Evolutionary conservation across 768 basidiomycete species (phyloP).

Genomic region (Cystobasidium tubakii): DNA sequence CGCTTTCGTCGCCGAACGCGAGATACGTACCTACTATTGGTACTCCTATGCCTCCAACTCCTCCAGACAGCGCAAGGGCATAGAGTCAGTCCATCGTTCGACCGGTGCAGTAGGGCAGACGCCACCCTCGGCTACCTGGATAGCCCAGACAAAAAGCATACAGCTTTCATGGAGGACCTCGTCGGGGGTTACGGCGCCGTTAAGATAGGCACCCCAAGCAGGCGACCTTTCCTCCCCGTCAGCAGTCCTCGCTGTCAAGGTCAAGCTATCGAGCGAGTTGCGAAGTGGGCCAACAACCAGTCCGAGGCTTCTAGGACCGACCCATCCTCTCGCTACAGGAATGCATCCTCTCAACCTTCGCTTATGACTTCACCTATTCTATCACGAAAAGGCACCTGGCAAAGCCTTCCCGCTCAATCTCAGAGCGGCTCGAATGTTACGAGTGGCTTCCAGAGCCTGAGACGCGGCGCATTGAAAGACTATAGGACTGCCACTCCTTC

Average conservation of each 20-base stretch:
- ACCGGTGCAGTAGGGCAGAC: background rate
- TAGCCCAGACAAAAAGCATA: constrained; percentile 16
- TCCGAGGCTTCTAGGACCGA: background rate
- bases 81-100: background rate
- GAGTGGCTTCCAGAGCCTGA: background rate
- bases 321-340: background rate
- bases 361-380: background rate
- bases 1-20: background rate
- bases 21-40: background rate
- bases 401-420: background rate
- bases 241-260: constrained; percentile 9
- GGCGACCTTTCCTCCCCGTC: background rate
- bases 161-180: constrained; percentile 35
- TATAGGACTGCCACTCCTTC: background rate
- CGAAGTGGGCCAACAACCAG: constrained; percentile 36
- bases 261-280: constrained; percentile 39
- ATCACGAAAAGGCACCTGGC: background rate
- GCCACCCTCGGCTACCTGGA: background rate
- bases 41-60: constrained; percentile 8
- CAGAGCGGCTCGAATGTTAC: background rate
- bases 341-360: background rate
- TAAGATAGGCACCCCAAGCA: background rate
- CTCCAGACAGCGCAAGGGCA: constrained; percentile 7
- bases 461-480: background rate
- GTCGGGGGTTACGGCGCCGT: constrained; percentile 33